Percentiles rank a stretch among this genome's conserved stretches.
Conservation (phyloP, 176 grass and related monocot genomes). For the Puya raimondii region DNA sequence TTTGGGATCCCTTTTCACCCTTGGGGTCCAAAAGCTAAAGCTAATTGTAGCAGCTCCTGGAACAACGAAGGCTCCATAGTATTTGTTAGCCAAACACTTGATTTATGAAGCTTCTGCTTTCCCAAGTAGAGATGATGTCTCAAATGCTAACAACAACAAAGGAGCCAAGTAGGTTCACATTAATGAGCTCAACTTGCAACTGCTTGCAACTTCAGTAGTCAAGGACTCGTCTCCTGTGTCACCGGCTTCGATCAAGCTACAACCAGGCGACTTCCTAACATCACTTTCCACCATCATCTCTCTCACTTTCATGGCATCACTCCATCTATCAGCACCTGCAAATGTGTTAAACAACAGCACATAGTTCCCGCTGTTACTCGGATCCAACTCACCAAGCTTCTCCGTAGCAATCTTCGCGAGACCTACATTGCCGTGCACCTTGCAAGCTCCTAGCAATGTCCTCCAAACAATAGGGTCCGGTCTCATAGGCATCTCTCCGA, state of each 20-base stretch:
- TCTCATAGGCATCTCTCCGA: conserved; percentile 25
- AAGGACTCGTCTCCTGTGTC: neutral
- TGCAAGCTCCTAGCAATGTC: conserved; percentile 40
- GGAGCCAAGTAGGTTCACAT: neutral
- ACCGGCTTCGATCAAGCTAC: conserved; percentile 18
- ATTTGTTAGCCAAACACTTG: too few species aligned
- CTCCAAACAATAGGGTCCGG: conserved; percentile 42
- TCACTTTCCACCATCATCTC: conserved; percentile 15
- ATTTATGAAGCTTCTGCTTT: too few species aligned
- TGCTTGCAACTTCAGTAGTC: neutral
- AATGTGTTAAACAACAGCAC: conserved; percentile 33
- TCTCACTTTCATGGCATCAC: conserved; percentile 28
- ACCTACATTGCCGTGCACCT: conserved; percentile 24
- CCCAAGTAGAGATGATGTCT: too few species aligned
- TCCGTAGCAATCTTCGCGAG: conserved; percentile 29
- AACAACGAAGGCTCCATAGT: too few species aligned
- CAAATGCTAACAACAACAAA: too few species aligned
- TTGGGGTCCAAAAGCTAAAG: too few species aligned
- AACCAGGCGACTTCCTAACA: conserved; percentile 35
- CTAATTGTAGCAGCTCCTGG: too few species aligned
- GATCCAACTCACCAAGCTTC: conserved; percentile 33
- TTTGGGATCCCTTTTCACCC: too few species aligned
- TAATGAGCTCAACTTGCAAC: neutral
- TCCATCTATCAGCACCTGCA: conserved; percentile 31
- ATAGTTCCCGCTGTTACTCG: conserved; percentile 30